Base-by-base conservation (phyloP, 257 asterid genomes). In the Handroanthus guayacan region DNA sequence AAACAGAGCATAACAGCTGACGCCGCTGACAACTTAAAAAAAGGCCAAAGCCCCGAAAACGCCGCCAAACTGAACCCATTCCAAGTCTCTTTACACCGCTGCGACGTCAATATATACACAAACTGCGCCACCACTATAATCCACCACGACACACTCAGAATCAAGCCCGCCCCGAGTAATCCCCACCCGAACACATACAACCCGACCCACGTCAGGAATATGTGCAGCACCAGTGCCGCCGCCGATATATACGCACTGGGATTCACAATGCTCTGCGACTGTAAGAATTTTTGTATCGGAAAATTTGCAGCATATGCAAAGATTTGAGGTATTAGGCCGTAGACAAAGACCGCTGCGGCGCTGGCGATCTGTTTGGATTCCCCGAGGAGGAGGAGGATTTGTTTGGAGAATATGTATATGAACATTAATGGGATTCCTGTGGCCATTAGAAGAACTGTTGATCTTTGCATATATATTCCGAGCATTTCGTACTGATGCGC, bases 391-490 rank as follows among this genome's bases (percentile, higher is more conserved):
- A 88, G 64, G 4, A 90, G 90, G 63, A 88, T 56, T 2, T 77
- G 88, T 62, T 85, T 75, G 37, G 82, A 83, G 75, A 88, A 86
- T 18, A 78, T 57, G 82, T 88, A 88, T 2, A 87, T 16, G 1
- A 81, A 0, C 77, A 71, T 79, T 4, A 88, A 18, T 0, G 90
- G 86, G 12, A 86, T 38, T 0, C 87, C 92, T 0, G 92, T 88
- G 17, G 71, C 62, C 52, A 78, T 82, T 0, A 86, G 80, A 3
- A 90, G 87, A 38, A 90, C 50, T 7, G 87, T 83, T 43, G 96
- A 90, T 78, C 96, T 86, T 69, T 90, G 96, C 68, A 90, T 62
- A 66, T 90, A 90, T n/a, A 90, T n/a, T 43, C 96, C 96, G 0
- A 90, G 84, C 93, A 88, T 86, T 2, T 82, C 85, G 56, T 74